phyloP scores from a whole-genome alignment of 768 basidiomycete genomes.

The Zangia roseola region DNA sequence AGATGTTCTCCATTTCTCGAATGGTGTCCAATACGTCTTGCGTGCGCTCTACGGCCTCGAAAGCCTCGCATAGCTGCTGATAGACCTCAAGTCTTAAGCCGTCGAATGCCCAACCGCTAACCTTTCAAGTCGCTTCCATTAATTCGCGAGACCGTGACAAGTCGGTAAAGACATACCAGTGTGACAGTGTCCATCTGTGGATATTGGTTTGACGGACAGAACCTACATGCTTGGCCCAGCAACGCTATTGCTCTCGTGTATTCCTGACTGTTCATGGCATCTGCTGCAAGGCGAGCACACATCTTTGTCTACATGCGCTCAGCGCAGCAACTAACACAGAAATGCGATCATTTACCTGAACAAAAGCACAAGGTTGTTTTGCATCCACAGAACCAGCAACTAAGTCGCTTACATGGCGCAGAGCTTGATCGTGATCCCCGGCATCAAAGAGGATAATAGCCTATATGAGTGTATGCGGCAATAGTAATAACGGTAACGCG shows the following conservation, averaged over 20 bases:
- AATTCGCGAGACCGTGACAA: background rate
- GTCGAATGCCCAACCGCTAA: constrained; percentile 18
- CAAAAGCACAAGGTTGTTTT: constrained; percentile 3
- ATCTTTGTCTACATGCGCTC: constrained; percentile 15
- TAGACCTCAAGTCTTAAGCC: constrained; percentile 7
- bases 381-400: background rate
- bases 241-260: background rate
- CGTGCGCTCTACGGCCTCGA: background rate
- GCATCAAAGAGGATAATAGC: constrained; percentile 11
- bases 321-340: background rate
- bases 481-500: background rate
- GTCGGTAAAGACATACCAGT: constrained; percentile 7
- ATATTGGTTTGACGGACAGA: constrained; percentile 10
- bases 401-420: background rate
- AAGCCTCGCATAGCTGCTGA: constrained; percentile 11
- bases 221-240: constrained; percentile 4
- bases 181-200: constrained; percentile 13
- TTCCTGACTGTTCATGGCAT: constrained; percentile 2
- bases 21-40: constrained; percentile 1
- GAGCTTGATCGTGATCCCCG: background rate
- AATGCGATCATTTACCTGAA: constrained; percentile 10
- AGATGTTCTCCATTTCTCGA: constrained; percentile 1
- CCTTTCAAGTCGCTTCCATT: background rate
- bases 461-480: constrained; percentile 4
- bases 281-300: constrained; percentile 8